Evolutionary conservation across 2,329 filamentous ascomycete genomes (phyloP), one percentile per base, ranked within the genome.

Genomic region (Fusarium penzigii): DNA sequence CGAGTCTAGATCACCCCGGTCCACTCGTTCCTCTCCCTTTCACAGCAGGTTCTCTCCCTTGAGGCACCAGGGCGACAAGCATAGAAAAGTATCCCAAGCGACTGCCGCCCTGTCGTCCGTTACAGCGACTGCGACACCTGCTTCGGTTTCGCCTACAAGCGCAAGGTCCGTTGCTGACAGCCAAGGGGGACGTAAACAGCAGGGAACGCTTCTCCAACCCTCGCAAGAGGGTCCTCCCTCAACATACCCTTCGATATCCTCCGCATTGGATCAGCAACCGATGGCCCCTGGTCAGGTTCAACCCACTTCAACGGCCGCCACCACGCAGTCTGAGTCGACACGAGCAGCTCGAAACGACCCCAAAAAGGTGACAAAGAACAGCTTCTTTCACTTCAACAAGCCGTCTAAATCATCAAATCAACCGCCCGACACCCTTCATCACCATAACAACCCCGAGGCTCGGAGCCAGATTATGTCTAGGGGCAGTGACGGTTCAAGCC

Each of bases 311-410:
- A 53, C 61, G 52, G 54, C 49, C 32, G 56, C 46, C 38, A 50
- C 42, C 13, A 43, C 52, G 42, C 52, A 51, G 42, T 39, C 55
- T 44, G 53, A 57, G 43, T 40, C 49, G 36, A 53, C 44, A 20
- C 58, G 52, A 17, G 43, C 48, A 20, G 49, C 58, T 17, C 65
- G 68, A 51, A 64, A 68, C 58, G 75, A 73, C 62, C 72, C 69
- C 58, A 72, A 70, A 47, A 78, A 75, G 59, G 58, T 71, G n/a
- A 71, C 75, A 52, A 79, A 77, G 63, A 74, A 75, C 62, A 74
- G 75, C 58, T 80, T 81, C 67, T 79, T 80, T 62, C 75, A 78
- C 65, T 80, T 81, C 66, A 74, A 71, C 56, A 81, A 80, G 61
- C 66, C 66, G 17, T 68, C 73, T 58, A 78, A 74, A 58, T 68